Percentiles rank a stretch among this genome's conserved stretches.
These are phyloP conservation scores for Ceratobasidium sp. DNA, from an alignment of 1,284 basidiomycete species.

Conservation along the genomic window DNA sequence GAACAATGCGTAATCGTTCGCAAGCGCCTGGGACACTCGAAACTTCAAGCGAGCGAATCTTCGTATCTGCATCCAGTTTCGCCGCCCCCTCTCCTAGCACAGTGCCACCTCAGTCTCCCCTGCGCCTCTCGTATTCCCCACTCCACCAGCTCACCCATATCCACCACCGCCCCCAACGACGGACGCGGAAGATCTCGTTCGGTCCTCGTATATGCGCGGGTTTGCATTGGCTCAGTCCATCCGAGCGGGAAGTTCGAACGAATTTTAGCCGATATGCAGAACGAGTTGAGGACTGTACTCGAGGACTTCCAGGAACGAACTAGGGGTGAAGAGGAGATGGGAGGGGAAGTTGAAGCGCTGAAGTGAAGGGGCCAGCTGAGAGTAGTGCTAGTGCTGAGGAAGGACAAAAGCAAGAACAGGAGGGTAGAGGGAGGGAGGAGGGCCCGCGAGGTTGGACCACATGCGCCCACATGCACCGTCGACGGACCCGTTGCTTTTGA, in stretches of 20 bases:
- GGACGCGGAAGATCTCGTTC: constrained; percentile 36
- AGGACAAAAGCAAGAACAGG: too few relatives aligned
- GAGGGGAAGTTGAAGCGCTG: constrained; percentile 46
- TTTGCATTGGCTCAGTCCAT: constrained; percentile 30
- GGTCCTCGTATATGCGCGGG: constrained; percentile 42
- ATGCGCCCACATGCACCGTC: constrained; percentile 30
- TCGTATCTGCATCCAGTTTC: not conserved
- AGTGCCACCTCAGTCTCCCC: constrained; percentile 69
- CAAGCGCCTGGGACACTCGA: too few relatives aligned
- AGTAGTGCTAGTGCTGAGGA: constrained; percentile 46
- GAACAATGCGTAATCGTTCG: too few relatives aligned
- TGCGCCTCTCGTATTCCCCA: not conserved
- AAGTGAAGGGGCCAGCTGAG: constrained; percentile 50
- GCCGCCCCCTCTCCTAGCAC: constrained; percentile 58
- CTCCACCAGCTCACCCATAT: constrained; percentile 1
- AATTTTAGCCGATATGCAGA: constrained; percentile 79
- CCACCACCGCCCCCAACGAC: not conserved
- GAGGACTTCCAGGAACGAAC: constrained; percentile 48
- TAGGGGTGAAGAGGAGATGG: too few relatives aligned
- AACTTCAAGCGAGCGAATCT: too few relatives aligned
- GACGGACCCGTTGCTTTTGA: constrained; percentile 41
- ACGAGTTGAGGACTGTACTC: constrained; percentile 72
- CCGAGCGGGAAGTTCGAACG: constrained; percentile 67
- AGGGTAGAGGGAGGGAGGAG: not conserved
- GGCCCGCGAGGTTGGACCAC: constrained; percentile 37